Conservation (phyloP, 495 filamentous ascomycete species). For the Tuber indicum region DNA sequence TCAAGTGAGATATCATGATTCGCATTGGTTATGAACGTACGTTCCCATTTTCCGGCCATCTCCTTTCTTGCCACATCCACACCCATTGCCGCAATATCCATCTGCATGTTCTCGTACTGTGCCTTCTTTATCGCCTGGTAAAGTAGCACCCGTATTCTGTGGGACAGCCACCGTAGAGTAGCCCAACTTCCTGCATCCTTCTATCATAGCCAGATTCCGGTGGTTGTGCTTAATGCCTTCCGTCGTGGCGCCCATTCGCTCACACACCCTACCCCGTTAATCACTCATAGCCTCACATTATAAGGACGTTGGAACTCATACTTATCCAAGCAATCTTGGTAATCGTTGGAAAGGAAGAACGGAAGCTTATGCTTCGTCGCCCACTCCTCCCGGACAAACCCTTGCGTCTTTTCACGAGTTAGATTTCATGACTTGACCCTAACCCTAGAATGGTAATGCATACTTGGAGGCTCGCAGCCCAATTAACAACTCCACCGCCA, state of each 20-base stretch:
- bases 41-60: conserved; percentile 41
- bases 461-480: conserved; percentile 70
- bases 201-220: conserved; percentile 60
- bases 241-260: conserved; percentile 71
- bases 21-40: conserved; percentile 34
- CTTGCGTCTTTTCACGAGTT: conserved; percentile 51
- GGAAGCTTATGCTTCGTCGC: conserved; percentile 58
- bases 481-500: conserved; percentile 82
- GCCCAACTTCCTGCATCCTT: conserved; percentile 70
- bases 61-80: conserved; percentile 58
- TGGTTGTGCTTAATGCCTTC: conserved; percentile 63
- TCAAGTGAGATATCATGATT: not conserved
- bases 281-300: conserved; percentile 43
- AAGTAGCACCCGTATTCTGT: conserved; percentile 65
- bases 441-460: not conserved
- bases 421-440: not conserved
- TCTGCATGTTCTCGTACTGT: conserved; percentile 10
- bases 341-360: conserved; percentile 70
- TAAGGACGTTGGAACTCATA: not conserved
- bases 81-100: conserved; percentile 66
- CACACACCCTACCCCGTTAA: conserved; percentile 47
- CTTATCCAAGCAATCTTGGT: conserved; percentile 65
- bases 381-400: conserved; percentile 77
- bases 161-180: conserved; percentile 64
- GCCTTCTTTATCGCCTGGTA: conserved; percentile 61